These are phyloP conservation scores for Calycina herbarum DNA, from an alignment of 2,329 filamentous ascomycete species.

Conservation along the genomic window DNA sequence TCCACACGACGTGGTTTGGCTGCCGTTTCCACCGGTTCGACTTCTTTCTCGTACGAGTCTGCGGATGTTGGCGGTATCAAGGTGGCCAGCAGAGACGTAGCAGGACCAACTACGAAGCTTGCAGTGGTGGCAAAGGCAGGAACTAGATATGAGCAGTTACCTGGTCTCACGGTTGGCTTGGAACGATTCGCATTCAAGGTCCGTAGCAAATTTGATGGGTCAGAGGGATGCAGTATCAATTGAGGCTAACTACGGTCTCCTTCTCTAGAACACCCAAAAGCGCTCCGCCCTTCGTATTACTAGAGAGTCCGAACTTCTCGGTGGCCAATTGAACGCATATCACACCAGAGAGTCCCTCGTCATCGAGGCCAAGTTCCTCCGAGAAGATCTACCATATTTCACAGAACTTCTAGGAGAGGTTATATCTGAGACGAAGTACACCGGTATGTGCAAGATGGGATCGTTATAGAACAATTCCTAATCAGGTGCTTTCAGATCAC, in stretches of 20 bases:
- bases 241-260: constrained; percentile 19
- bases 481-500: constrained; percentile 58
- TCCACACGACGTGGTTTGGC: constrained; percentile 62
- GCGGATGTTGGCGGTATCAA: constrained; percentile 86
- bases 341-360: constrained; percentile 94
- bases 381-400: constrained; percentile 96
- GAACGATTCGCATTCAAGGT: constrained; percentile 98
- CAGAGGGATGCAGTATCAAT: constrained; percentile 5
- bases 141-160: constrained; percentile 86
- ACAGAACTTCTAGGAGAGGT: constrained; percentile 93
- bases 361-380: constrained; percentile 90
- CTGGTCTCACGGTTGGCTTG: constrained; percentile 85
- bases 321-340: constrained; percentile 82
- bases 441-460: constrained; percentile 52
- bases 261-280: constrained; percentile 72
- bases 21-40: constrained; percentile 62
- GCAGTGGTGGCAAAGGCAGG: constrained; percentile 92
- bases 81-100: constrained; percentile 85
- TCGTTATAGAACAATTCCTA: constrained; percentile 21
- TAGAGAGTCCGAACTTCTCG: constrained; percentile 92
- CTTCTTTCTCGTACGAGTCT: constrained; percentile 83
- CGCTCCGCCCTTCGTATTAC: constrained; percentile 90
- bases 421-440: constrained; percentile 82
- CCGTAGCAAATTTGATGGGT: constrained; percentile 41
- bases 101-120: constrained; percentile 85